Base-by-base conservation (phyloP, 1,139 yeast genomes). In the Kodamaea sp. region DNA sequence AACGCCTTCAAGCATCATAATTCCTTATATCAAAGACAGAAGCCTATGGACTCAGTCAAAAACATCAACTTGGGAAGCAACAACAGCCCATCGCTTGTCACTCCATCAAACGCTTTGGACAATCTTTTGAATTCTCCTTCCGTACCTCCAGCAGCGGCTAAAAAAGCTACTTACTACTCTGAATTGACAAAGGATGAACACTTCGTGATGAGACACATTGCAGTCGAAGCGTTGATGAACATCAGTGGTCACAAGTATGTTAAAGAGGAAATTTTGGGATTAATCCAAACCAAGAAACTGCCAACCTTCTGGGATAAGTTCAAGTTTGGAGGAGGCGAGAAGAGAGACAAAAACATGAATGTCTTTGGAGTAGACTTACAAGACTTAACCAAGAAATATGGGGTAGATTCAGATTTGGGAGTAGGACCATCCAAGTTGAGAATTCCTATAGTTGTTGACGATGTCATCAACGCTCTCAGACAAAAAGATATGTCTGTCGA, bases 401-500 rank as follows among this genome's bases (percentile, higher is more conserved):
- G 97, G 1, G 83, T 83, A 19, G 96, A 88, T 33, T 83, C 96
- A 1, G 87, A 85, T 34, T 69, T 86, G 24, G 96, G 96, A 3
- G 87, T 86, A 25, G 96, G 97, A 0, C 92, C 95, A 0, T 67
- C 81, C 0, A 81, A 80, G 49, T 72, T 92, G 29, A 73, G 83
- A 26, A 85, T 94, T 28, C 99, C 99, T 0, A 76, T 87, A 33
- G 72, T 94, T 28, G 73, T 94, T 34, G 97, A 92, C 53, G 97
- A 92, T 51, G 68, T 90, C 12, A 78, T 94, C 29, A 77, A 78
- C 31, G 87, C 95, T 1, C 77, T 94, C 66, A 77, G 87, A 39
- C 95, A 86, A 39, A 88, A 87, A 70, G 97, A 92, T 63, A 83
- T 94, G 87, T 86, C 97, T 3, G 92, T 89, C 14, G 98, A 92